These are phyloP conservation scores for Artemisia annua DNA, from an alignment of 129 eudicot genomes.

Conservation along the genomic window DNA sequence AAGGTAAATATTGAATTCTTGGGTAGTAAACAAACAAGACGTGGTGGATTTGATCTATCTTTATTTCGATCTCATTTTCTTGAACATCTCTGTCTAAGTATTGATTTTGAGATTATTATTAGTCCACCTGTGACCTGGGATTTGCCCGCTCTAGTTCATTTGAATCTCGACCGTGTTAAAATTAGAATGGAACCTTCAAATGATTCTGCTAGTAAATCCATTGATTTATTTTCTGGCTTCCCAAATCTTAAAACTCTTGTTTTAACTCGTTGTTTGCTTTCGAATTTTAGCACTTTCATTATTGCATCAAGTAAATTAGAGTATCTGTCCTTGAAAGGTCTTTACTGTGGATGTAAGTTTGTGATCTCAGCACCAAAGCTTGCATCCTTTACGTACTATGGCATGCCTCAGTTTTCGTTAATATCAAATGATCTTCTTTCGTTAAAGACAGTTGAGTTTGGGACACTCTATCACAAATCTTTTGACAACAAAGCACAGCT, in stretches of 20 bases:
- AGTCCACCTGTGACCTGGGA: slow-evolving; percentile 21
- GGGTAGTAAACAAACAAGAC: slow-evolving; percentile 18
- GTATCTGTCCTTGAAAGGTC: not conserved
- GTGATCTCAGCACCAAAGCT: slow-evolving; percentile 29
- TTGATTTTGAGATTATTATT: slow-evolving; percentile 6
- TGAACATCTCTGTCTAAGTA: slow-evolving; percentile 6
- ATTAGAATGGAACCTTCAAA: not conserved
- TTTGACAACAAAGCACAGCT: not conserved
- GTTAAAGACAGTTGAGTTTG: slow-evolving; percentile 9
- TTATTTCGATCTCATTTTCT: slow-evolving; percentile 17
- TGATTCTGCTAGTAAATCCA: slow-evolving; percentile 16
- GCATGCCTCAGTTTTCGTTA: slow-evolving; percentile 3
- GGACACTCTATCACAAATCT: not conserved
- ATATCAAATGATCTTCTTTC: slow-evolving; percentile 6
- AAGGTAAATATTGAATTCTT: slow-evolving; percentile 23
- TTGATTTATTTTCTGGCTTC: slow-evolving; percentile 22
- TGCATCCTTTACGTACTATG: slow-evolving; percentile 13
- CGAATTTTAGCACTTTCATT: slow-evolving; percentile 3
- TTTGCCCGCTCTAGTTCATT: slow-evolving; percentile 19
- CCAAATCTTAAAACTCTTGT: slow-evolving; percentile 17
- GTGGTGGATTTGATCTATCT: slow-evolving; percentile 5
- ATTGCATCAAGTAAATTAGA: slow-evolving; percentile 22
- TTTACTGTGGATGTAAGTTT: slow-evolving; percentile 1
- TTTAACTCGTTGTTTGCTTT: slow-evolving; percentile 1
- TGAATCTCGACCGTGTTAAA: slow-evolving; percentile 15